These are phyloP conservation scores for Zangia roseola DNA, from an alignment of 768 basidiomycete genomes.

Conservation along the genomic window DNA sequence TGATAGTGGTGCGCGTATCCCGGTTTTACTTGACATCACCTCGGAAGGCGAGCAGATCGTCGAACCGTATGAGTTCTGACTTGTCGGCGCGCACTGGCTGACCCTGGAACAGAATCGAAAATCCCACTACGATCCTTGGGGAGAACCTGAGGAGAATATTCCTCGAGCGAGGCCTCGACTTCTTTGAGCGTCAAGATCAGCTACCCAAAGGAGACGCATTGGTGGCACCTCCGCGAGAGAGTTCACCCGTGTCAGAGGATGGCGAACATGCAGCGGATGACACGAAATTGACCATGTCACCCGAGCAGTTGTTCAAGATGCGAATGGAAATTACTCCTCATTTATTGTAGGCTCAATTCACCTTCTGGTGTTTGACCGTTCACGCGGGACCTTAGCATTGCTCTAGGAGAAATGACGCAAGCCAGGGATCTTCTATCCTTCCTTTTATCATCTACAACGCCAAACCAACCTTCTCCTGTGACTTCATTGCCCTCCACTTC, in stretches of 20 bases:
- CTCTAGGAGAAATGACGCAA: constrained; percentile 76
- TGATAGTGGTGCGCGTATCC: constrained; percentile 63
- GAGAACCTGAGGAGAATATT: constrained; percentile 70
- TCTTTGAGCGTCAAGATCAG: constrained; percentile 57
- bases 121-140: constrained; percentile 57
- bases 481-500: constrained; percentile 31
- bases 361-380: constrained; percentile 4
- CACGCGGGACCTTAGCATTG: constrained; percentile 46
- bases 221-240: constrained; percentile 28
- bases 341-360: constrained; percentile 56
- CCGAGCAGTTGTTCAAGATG: constrained; percentile 74
- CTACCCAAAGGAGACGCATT: constrained; percentile 18
- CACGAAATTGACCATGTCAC: constrained; percentile 53
- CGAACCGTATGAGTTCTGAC: constrained; percentile 57
- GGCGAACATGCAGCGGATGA: constrained; percentile 30
- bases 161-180: constrained; percentile 69
- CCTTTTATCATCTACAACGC: constrained; percentile 45
- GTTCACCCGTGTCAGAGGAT: constrained; percentile 26
- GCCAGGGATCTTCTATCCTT: constrained; percentile 68
- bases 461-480: constrained; percentile 34
- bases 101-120: constrained; percentile 46
- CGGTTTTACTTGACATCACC: constrained; percentile 64
- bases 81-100: constrained; percentile 10
- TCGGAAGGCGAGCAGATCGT: constrained; percentile 66
- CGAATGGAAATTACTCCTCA: constrained; percentile 68